These are phyloP conservation scores for Bigelowiella natans DNA, from an alignment of 78 protist genomes.

Conservation along the genomic window DNA sequence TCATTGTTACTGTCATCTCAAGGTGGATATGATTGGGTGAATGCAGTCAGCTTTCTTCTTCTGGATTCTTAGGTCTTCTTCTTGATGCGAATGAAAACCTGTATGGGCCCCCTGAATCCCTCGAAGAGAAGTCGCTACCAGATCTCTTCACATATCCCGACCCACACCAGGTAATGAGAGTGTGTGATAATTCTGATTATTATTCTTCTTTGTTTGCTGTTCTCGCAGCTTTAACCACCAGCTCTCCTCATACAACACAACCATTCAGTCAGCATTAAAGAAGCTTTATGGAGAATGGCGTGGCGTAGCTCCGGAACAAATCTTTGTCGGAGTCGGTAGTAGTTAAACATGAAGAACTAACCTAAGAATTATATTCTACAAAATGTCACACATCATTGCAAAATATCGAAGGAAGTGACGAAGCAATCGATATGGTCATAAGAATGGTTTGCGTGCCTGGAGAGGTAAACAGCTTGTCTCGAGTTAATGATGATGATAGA, in stretches of 20 bases:
- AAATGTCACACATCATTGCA: no score
- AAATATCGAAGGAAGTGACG: slow-evolving; percentile 17
- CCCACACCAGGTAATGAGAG: slow-evolving; percentile 22
- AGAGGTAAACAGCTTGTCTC: slow-evolving; percentile 5
- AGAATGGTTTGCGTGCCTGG: slow-evolving; percentile 37
- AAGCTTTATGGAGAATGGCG: background rate
- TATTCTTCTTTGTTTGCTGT: background rate
- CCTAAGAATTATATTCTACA: no score
- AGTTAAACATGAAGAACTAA: no score
- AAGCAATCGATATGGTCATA: slow-evolving; percentile 43
- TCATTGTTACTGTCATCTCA: background rate
- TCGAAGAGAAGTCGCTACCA: background rate
- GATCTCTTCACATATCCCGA: slow-evolving; percentile 38
- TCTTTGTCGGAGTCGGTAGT: slow-evolving; percentile 49
- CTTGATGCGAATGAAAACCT: slow-evolving; percentile 50
- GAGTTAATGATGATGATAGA: no score
- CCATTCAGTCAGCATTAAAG: background rate
- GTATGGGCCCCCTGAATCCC: background rate
- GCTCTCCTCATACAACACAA: background rate
- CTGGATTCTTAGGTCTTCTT: slow-evolving; percentile 17
- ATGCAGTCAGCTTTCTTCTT: background rate
- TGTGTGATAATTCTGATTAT: background rate
- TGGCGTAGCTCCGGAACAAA: background rate
- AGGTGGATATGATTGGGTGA: background rate
- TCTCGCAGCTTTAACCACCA: background rate